A percentile compares a stretch with the other conserved stretches of the same genome.
These are phyloP conservation scores for Russula griseocarnosa DNA, from an alignment of 768 basidiomycete genomes.

Conservation along the genomic window DNA sequence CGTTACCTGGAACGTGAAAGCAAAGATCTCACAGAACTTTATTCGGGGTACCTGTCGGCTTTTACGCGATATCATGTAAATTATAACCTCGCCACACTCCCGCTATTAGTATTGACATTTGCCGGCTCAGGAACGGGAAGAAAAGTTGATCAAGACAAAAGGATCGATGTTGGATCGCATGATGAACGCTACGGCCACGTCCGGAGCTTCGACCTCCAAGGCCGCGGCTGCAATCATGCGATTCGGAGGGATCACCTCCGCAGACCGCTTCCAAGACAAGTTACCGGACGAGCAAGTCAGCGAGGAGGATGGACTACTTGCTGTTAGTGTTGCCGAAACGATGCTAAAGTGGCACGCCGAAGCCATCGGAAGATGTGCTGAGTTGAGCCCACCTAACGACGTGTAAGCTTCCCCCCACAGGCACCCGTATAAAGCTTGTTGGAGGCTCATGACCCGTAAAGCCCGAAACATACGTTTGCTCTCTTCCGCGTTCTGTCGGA, in stretches of 20 bases:
- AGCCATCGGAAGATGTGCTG: conserved; percentile 90
- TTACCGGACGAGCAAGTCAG: conserved; percentile 62
- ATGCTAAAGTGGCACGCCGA: conserved; percentile 99
- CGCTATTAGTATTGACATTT: conserved; percentile 1
- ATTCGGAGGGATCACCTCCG: conserved; percentile 69
- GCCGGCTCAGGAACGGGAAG: conserved; percentile 37
- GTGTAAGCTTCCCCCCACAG: conserved; percentile 53
- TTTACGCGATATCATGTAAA: conserved; percentile 89
- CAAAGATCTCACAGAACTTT: conserved; percentile 75
- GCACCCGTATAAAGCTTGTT: not conserved
- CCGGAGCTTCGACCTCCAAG: conserved; percentile 60
- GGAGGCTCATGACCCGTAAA: conserved; percentile 40
- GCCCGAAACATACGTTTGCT: conserved; percentile 84
- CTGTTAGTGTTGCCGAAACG: conserved; percentile 72
- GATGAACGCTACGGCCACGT: conserved; percentile 69
- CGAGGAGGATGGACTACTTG: conserved; percentile 80
- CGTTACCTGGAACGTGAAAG: conserved; percentile 91
- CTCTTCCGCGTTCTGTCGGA: conserved; percentile 84
- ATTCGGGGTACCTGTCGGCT: conserved; percentile 59
- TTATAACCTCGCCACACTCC: conserved; percentile 29
- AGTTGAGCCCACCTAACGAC: conserved; percentile 76
- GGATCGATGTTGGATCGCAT: conserved; percentile 85
- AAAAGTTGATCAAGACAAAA: conserved; percentile 59
- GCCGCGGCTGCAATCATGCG: conserved; percentile 88
- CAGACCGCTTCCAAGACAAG: conserved; percentile 49